Evolutionary conservation across 2,329 filamentous ascomycete species (phyloP).

Genomic region (Arthroderma uncinatum): DNA sequence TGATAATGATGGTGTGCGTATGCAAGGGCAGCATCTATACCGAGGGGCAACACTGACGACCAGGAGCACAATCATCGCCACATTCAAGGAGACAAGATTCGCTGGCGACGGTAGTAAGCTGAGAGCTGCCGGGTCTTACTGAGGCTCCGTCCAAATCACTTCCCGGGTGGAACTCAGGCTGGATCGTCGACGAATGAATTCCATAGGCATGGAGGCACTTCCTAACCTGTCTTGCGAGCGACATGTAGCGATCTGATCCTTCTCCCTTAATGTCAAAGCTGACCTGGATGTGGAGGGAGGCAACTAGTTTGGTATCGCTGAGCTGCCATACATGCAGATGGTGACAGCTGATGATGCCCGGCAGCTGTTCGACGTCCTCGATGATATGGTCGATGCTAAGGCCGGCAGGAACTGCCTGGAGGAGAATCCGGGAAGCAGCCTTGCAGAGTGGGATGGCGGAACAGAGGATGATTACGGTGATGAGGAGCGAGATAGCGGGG

Average conservation of each 20-base stretch:
- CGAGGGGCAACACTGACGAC: slow-evolving; percentile 31
- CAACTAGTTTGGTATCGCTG: slow-evolving; percentile 86
- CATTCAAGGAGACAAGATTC: slow-evolving; percentile 38
- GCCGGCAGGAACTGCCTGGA: slow-evolving; percentile 86
- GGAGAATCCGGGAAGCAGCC: slow-evolving; percentile 59
- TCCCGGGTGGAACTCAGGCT: slow-evolving; percentile 61
- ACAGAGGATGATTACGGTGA: slow-evolving; percentile 61
- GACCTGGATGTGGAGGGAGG: slow-evolving; percentile 86
- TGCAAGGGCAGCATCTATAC: background rate
- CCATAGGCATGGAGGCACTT: slow-evolving; percentile 89
- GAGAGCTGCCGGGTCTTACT: slow-evolving; percentile 9
- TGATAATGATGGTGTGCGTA: background rate
- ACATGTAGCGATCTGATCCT: slow-evolving; percentile 74
- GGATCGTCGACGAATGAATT: slow-evolving; percentile 94
- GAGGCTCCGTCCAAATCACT: slow-evolving; percentile 30
- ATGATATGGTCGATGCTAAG: slow-evolving; percentile 83
- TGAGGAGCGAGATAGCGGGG: slow-evolving; percentile 83
- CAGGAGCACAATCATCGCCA: slow-evolving; percentile 34
- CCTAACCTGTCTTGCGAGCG: slow-evolving; percentile 67
- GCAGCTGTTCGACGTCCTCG: slow-evolving; percentile 75
- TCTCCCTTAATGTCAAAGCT: slow-evolving; percentile 79
- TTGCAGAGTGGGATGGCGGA: slow-evolving; percentile 43
- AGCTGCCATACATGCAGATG: slow-evolving; percentile 98
- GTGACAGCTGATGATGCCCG: slow-evolving; percentile 81
- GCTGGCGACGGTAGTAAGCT: slow-evolving; percentile 9